These are phyloP conservation scores for Arachnopeziza araneosa DNA, from an alignment of 2,329 filamentous ascomycete species.

Conservation along the genomic window DNA sequence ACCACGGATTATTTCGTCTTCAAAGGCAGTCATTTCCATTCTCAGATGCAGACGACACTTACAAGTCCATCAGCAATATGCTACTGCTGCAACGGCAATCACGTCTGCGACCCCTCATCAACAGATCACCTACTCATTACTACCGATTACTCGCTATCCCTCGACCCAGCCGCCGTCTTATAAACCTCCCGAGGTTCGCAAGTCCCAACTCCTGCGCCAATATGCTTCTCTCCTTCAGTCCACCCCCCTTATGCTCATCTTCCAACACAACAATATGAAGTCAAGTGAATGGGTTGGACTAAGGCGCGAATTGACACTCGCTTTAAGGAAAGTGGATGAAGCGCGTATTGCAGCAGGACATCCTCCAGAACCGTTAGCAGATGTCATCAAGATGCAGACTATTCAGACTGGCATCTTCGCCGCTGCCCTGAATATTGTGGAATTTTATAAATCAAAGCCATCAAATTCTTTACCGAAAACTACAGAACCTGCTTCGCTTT, in stretches of 20 bases:
- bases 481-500: slow-evolving; percentile 17
- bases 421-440: slow-evolving; percentile 76
- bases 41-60: slow-evolving; percentile 33
- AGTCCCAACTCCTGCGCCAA: slow-evolving; percentile 77
- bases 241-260: slow-evolving; percentile 65
- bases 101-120: slow-evolving; percentile 43
- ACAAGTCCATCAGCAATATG: slow-evolving; percentile 38
- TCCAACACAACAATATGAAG: slow-evolving; percentile 71
- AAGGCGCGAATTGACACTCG: slow-evolving; percentile 55
- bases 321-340: slow-evolving; percentile 59
- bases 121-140: slow-evolving; percentile 29
- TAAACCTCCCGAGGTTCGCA: slow-evolving; percentile 78
- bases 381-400: slow-evolving; percentile 70
- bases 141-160: slow-evolving; percentile 38
- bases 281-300: slow-evolving; percentile 62
- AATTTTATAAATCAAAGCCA: slow-evolving; percentile 64
- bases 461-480: slow-evolving; percentile 27
- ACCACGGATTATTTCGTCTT: slow-evolving; percentile 37
- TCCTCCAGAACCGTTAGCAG: slow-evolving; percentile 43
- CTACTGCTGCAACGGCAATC: slow-evolving; percentile 44
- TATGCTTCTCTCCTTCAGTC: slow-evolving; percentile 68
- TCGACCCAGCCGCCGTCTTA: slow-evolving; percentile 80
- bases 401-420: slow-evolving; percentile 86
- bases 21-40: slow-evolving; percentile 27
- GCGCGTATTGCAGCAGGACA: slow-evolving; percentile 39